A percentile compares a stretch with the other conserved stretches of the same genome.
phyloP scores from a whole-genome alignment of 2,329 filamentous ascomycete species.

The Colletotrichum phormii region DNA sequence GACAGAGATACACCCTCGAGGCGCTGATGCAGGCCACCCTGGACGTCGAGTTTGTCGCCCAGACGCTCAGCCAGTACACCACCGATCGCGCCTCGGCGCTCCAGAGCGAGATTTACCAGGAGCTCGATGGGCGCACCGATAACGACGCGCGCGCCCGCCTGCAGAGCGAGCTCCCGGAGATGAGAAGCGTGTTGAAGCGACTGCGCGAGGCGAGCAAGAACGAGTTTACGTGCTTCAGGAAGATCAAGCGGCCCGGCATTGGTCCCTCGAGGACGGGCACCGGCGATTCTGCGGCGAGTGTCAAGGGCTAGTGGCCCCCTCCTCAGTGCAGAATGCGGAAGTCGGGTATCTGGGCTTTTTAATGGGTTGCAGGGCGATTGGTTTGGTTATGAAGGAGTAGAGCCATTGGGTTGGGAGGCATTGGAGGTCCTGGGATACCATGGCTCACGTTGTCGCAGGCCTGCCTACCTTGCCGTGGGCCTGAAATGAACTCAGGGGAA shows the following conservation, averaged over 20 bases:
- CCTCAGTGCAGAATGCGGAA: conserved; percentile 27
- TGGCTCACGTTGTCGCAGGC: background rate
- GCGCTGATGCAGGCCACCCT: conserved; percentile 96
- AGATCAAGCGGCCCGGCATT: conserved; percentile 61
- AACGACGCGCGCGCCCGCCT: conserved; percentile 83
- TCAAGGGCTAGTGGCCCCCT: conserved; percentile 35
- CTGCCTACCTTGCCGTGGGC: too few relatives aligned
- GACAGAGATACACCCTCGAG: conserved; percentile 77
- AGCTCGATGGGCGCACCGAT: conserved; percentile 89
- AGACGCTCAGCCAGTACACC: conserved; percentile 91
- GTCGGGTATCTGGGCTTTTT: background rate
- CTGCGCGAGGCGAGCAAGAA: conserved; percentile 84
- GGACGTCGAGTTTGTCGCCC: conserved; percentile 95
- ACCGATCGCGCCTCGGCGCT: conserved; percentile 83
- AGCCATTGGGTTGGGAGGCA: background rate
- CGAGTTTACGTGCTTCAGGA: conserved; percentile 89
- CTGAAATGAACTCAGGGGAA: background rate
- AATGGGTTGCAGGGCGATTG: background rate
- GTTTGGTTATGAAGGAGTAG: background rate
- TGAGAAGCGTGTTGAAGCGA: conserved; percentile 88
- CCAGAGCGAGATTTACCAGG: conserved; percentile 92
- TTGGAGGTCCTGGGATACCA: background rate
- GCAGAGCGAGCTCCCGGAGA: conserved; percentile 89
- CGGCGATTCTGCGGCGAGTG: conserved; percentile 44
- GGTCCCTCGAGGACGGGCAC: conserved; percentile 47